phyloP scores from a whole-genome alignment of 345 rosid species.

The Hibiscus tridactylites region DNA sequence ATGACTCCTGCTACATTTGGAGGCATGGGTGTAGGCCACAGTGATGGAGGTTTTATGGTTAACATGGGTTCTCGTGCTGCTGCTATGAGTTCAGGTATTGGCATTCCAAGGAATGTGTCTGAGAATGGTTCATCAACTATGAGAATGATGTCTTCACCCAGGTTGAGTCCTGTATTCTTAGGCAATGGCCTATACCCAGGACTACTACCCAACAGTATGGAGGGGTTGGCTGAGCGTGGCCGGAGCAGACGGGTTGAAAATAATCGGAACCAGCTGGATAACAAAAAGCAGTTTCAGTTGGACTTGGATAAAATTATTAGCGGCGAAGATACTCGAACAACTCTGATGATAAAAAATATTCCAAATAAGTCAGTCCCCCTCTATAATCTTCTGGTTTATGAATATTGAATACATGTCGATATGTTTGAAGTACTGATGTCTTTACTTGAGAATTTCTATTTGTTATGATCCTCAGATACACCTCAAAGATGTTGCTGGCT shows the following conservation, averaged over 20 bases:
- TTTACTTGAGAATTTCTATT: not conserved
- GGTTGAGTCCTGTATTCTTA: slow-evolving; percentile 53
- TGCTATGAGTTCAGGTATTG: slow-evolving; percentile 38
- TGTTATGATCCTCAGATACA: slow-evolving; percentile 36
- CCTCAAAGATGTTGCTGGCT: slow-evolving; percentile 71
- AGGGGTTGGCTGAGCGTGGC: slow-evolving; percentile 55
- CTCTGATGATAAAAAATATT: slow-evolving; percentile 59
- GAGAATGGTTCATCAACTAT: slow-evolving; percentile 49
- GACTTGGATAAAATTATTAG: slow-evolving; percentile 66
- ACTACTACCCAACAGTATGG: slow-evolving; percentile 35
- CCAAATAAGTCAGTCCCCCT: slow-evolving; percentile 45
- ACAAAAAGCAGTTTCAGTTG: slow-evolving; percentile 73
- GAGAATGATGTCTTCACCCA: slow-evolving; percentile 72
- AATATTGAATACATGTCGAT: not conserved
- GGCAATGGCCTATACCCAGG: slow-evolving; percentile 55
- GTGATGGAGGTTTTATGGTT: slow-evolving; percentile 39
- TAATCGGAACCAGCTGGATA: slow-evolving; percentile 49
- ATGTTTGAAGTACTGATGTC: not conserved
- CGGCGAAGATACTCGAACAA: slow-evolving; percentile 59
- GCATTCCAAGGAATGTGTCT: slow-evolving; percentile 38
- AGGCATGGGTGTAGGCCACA: slow-evolving; percentile 40
- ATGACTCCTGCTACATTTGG: slow-evolving; percentile 46
- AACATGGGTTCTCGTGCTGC: slow-evolving; percentile 35
- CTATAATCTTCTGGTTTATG: not conserved
- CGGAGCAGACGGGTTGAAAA: slow-evolving; percentile 53